Evolutionary conservation across 192 early-diverging fungal species (phyloP), one percentile per base, ranked within the genome.

Genomic region (Podila verticillata): DNA sequence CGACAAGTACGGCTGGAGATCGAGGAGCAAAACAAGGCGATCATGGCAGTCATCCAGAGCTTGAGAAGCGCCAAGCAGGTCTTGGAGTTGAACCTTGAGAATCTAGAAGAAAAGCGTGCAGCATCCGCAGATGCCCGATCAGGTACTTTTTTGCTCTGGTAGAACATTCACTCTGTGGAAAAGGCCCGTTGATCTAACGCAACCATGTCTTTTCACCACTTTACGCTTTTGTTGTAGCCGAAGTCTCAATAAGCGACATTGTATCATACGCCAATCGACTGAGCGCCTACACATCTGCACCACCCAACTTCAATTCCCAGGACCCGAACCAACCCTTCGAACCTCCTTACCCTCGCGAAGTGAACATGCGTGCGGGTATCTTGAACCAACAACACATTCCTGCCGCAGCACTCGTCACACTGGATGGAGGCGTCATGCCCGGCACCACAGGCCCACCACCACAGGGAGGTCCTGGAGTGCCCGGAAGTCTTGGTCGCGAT

Each of bases 271-370:
- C 87, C 12, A 84, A 85, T 26, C 83, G 84, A 36, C 70, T 88
- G 5, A 84, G 85, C 6, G 80, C 84, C 56, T 88, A 86, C 34
- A 86, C 87, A 1, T 88, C 85, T 0, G 87, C 87, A 62, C 87
- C 87, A 39, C 85, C 87, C 31, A 88, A 88, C 29, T 88, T 88
- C 54, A 79, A 79, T 26, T 69, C 75, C 10, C 61, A 51, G n/a
- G 83, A 88, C 47, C 70, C 80, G 24, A 84, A 85, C 57, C 75
- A 82, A 26, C 79, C 83, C 19, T 79, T 79, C 54, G 87, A 88
- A 47, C 85, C 85, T 17, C 87, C 87, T 10, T 88, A 88, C 49
- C 87, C 87, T 28, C 83, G 86, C 47, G 87, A 88, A 61, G 85
- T 86, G 57, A 79, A 73, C 28, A 88, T 88, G 85, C 81, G 87